Evolutionary conservation across 2,329 filamentous ascomycete genomes (phyloP), one percentile per base, ranked within the genome.

Genomic region (Curvularia hawaiiensis): DNA sequence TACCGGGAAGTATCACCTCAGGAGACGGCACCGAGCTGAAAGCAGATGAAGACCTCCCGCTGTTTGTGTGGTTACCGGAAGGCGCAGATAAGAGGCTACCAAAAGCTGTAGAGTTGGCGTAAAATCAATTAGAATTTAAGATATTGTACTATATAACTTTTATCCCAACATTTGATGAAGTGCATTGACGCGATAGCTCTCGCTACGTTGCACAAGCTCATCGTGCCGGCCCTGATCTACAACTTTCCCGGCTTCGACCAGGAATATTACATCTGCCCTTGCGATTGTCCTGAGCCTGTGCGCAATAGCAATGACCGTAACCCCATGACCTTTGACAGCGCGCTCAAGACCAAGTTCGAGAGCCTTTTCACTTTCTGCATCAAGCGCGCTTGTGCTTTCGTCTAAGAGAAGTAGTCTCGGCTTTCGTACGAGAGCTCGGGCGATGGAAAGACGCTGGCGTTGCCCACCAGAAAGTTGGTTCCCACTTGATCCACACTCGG

Each of bases 181-280:
- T 20, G 79, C 81, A 68, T 81, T 84, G 11, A 77, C 76, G 28
- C 80, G 77, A 64, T 84, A 84, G 52, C 75, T 80, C 65, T 82
- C 80, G 56, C 77, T 80, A 31, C 80, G 74, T 58, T 79, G 73
- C 30, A 83, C 71, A 54, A 84, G 64, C 55, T 84, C 80, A 18
- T 76, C 72, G 68, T 84, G 82, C 30, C 76, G 77, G 4, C 82
- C 82, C 59, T 77, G 75, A 43, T 83, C 82, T 4, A 80, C 79
- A 52, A 79, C 80, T 18, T 70, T 73, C 1, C 82, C 82, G 4
- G 75, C 77, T 56, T 85, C 82, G 22, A 84, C 77, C 55, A 80
- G 58, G 58, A 80, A 79, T 39, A 80, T 80, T 1, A 76, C 65
- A 60, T 80, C 78, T 14, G 79, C 77, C 44, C 72, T 70, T 12